Conservation (phyloP, 192 early-diverging fungal species). For the Coemansia sp. region DNA sequence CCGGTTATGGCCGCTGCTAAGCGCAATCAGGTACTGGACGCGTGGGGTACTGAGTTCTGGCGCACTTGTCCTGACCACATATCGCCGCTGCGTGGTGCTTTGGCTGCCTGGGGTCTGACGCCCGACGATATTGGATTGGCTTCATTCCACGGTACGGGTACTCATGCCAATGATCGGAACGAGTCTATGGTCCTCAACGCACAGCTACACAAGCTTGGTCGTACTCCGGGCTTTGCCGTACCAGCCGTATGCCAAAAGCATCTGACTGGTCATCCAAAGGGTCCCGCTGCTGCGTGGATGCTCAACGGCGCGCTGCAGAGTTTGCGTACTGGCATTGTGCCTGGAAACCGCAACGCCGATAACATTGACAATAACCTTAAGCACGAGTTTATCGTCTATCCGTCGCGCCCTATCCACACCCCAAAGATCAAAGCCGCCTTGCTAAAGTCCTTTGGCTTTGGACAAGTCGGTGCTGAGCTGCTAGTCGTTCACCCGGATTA, state of each 20-base stretch:
- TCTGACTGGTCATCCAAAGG: conserved; percentile 95
- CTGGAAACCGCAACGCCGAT: conserved; percentile 86
- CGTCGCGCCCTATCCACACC: conserved; percentile 63
- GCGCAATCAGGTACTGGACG: conserved; percentile 68
- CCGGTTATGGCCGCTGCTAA: conserved; percentile 59
- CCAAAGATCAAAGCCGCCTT: conserved; percentile 65
- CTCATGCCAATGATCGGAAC: conserved; percentile 95
- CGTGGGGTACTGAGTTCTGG: conserved; percentile 88
- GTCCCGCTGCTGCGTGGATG: conserved; percentile 96
- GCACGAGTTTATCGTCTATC: conserved; percentile 83
- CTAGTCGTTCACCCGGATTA: conserved; percentile 75
- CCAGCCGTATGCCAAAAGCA: conserved; percentile 90
- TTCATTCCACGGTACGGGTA: conserved; percentile 96
- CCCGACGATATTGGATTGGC: conserved; percentile 92
- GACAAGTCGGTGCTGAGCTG: conserved; percentile 72
- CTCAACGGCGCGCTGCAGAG: conserved; percentile 89
- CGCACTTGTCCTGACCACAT: conserved; percentile 61
- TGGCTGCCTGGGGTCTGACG: conserved; percentile 85
- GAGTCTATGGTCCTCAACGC: conserved; percentile 84
- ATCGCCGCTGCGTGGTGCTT: conserved; percentile 82
- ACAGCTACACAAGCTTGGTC: conserved; percentile 85
- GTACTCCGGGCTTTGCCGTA: conserved; percentile 77
- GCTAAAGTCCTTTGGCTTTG: conserved; percentile 76
- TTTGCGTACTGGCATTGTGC: conserved; percentile 82
- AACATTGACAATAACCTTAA: conserved; percentile 61